Percentiles rank a stretch among this genome's conserved stretches.
phyloP scores from a whole-genome alignment of 306 rosid species.

The Cucurbita maxima region DNA sequence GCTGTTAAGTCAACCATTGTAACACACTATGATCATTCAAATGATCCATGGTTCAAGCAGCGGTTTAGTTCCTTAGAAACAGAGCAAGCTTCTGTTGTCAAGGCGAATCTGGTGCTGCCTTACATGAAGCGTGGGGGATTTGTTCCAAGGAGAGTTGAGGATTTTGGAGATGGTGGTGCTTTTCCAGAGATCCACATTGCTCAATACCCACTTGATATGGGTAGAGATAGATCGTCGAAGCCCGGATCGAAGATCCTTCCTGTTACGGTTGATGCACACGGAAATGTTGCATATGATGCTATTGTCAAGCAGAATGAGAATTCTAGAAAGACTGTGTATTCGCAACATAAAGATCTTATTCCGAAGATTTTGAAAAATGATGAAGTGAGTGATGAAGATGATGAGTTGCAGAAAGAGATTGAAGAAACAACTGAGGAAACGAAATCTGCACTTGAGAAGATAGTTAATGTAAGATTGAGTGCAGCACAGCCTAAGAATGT shows the following conservation, averaged over 20 bases:
- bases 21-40: slow-evolving; percentile 54
- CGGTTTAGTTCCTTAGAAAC: slow-evolving; percentile 46
- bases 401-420: slow-evolving; percentile 42
- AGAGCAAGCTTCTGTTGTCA: slow-evolving; percentile 32
- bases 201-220: slow-evolving; percentile 86
- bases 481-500: slow-evolving; percentile 79
- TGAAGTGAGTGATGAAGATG: slow-evolving; percentile 26
- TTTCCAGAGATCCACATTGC: slow-evolving; percentile 84
- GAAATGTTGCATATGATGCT: slow-evolving; percentile 76
- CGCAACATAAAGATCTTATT: slow-evolving; percentile 56
- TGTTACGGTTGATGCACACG: slow-evolving; percentile 57
- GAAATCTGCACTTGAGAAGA: slow-evolving; percentile 73
- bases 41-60: slow-evolving; percentile 84
- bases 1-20: slow-evolving; percentile 38
- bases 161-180: slow-evolving; percentile 83
- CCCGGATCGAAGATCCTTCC: slow-evolving; percentile 59
- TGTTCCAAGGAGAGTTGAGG: slow-evolving; percentile 66
- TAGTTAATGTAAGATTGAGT: slow-evolving; percentile 68
- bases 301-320: slow-evolving; percentile 80
- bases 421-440: slow-evolving; percentile 70
- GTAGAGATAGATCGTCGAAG: slow-evolving; percentile 35
- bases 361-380: slow-evolving; percentile 52
- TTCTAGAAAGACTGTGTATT: slow-evolving; percentile 52
- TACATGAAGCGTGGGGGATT: slow-evolving; percentile 68
- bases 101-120: slow-evolving; percentile 46